Base-by-base conservation (phyloP, 2,329 filamentous ascomycete species). In the Scopulariopsis brevicaulis region DNA sequence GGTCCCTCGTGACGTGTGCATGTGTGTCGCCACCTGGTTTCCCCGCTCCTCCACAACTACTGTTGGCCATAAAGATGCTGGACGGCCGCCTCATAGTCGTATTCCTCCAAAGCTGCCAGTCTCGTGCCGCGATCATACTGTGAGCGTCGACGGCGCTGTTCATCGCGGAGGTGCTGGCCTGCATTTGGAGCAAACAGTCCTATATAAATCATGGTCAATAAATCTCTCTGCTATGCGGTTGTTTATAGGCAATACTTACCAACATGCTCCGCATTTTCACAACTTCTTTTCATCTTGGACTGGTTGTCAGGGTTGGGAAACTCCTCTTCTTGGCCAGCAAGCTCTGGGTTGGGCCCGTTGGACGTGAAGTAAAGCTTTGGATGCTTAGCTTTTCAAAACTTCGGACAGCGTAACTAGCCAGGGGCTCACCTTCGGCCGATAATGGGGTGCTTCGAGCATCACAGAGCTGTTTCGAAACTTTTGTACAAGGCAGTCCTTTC, bases 391-490 rank as follows among this genome's bases (percentile, higher is more conserved):
- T 25, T 20, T 6, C 15, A 37, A 28, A 18, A 43, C 3, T 12
- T 25, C 22, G 11, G 20, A 24, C 12, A 22, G n/a, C 18, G 18
- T 11, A 24, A 22, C 24, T 14, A 15, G 12, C 4, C 2, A 22
- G 11, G 6, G 8, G 60, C 68, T 63, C 70, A 91, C 87, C 78
- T 95, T 95, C 0, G 94, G 94, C 1, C 90, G 85, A 65, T 90
- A 96, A 56, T 87, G 84, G 0, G 83, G 77, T 12, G 85, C 82
- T 71, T 97, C 92, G 1, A 93, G 77, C 90, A 97, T 96, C 34
- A 99, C 91, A 0, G 90, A 93, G 46, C 90, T 96, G 74, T 99
- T 99, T 40, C 94, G 86, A 67, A 99, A 99, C 68, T 97, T 96
- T 69, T 95, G 89, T 7, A 96, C 83, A 0, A 97, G 78, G 62